Evolutionary conservation across 2,329 filamentous ascomycete genomes (phyloP), one percentile per base, ranked within the genome.

Genomic region (Penicillium olsonii): DNA sequence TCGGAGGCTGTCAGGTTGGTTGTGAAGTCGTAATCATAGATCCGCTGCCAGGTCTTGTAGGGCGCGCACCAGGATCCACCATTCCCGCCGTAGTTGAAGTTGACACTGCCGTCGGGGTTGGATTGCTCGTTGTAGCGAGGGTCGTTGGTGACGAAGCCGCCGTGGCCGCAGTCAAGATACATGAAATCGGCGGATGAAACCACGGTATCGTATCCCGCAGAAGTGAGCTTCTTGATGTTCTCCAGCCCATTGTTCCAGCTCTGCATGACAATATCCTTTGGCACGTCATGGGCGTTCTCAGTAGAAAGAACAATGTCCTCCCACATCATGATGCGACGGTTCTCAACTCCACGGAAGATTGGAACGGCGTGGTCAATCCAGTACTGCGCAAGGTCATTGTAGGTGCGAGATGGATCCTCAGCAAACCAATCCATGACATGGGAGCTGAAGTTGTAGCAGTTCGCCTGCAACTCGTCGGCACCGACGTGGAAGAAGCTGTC

Each of bases 11-110:
- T 78, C 7, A 82, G 72, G 55, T 75, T 76, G 38, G 64, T 53
- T 0, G 78, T 78, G 61, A 82, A 82, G 67, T 83, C 79, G 62
- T 76, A 82, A 70, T 80, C 72, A 67, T 83, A 83, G 66, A 83
- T 81, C 41, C 79, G 78, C 63, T 82, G 80, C 79, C 79, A 83
- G 17, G 78, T 81, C 64, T 83, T 83, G 72, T 82, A 83, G 0
- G 80, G 80, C 0, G 74, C 76, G 59, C 80, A 83, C 79, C 79
- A 83, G n/a, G 76, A 79, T 15, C 79, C 80, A 33, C 80, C 79
- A 18, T 47, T 54, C 37, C 75, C 80, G n/a, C 70, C 71, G 61
- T 77, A 83, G 71, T 83, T 82, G 74, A 81, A 82, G 59, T 70
- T 80, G 4, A 72, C 63, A 1, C 61, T 64, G 15, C 60, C 61